Base-by-base conservation (phyloP, 345 rosid species). In the Eucalyptus leucophloia region DNA sequence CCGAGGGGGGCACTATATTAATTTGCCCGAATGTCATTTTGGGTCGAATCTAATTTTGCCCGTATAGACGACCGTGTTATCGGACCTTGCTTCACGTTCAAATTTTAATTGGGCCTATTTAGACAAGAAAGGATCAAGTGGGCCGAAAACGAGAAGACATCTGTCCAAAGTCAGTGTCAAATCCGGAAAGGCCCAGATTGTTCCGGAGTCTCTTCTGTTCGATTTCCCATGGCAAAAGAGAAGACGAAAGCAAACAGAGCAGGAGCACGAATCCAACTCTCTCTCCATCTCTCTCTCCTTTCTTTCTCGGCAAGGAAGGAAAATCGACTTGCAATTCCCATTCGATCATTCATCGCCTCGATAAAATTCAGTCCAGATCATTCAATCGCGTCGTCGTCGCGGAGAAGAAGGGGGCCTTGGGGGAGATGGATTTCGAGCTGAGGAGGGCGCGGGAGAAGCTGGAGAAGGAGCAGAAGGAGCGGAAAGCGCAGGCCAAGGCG, bases 391-490 rank as follows among this genome's bases (percentile, higher is more conserved):
- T 10, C 5, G 82, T 11, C 30, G 83, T 3, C 15, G 83, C 67
- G 40, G 90, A n/a, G 88, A 21, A 44, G 81, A 88, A 45, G 50
- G 87, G 93, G 93, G 83, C 4, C 28, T 40, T 1, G 47, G 97
- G 30, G 26, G 81, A 88, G 89, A 96, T 96, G 99, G 99, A 98
- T 94, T 97, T 94, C 88, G 98, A 97, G 94, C 93, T 98, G 90
- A 92, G 99, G 91, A 95, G 98, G 62, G 99, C 98, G 89, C 95
- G 95, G 60, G 99, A 97, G 95, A 96, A 95, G 97, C 97, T 98
- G 21, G 97, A 97, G 89, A 96, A 90, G 90, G 99, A 98, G 87
- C 99, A 98, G 89, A 94, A 91, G 89, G 99, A 96, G 91, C 94
- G 99, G 91, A 98, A 98, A 72, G 94, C 94, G 80, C 95, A 88